phyloP scores from a whole-genome alignment of 768 basidiomycete species.

The Collybia sp. region DNA sequence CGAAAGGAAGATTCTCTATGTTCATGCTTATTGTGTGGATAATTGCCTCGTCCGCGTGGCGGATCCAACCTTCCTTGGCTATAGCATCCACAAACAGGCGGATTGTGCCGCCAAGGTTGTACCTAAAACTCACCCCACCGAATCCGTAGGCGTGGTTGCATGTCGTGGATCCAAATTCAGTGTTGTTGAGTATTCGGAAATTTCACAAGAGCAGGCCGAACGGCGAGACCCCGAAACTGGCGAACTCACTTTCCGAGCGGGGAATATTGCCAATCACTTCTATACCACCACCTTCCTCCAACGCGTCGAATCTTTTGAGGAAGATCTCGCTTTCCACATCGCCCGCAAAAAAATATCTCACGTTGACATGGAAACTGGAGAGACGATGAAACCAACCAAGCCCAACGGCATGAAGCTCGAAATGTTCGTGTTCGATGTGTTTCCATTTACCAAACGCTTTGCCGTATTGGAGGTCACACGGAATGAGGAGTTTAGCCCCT shows the following conservation, averaged over 20 bases:
- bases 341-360: conserved; percentile 96
- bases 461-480: conserved; percentile 87
- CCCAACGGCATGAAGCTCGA: conserved; percentile 99
- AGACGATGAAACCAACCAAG: conserved; percentile 69
- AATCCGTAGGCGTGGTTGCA: conserved; percentile 95
- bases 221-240: conserved; percentile 61
- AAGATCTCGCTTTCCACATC: conserved; percentile 92
- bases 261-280: conserved; percentile 98
- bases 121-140: conserved; percentile 78
- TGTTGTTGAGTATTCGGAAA: conserved; percentile 98
- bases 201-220: conserved; percentile 83
- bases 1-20: conserved; percentile 72
- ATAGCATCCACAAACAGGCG: conserved; percentile 82
- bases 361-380: conserved; percentile 65
- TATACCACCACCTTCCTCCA: conserved; percentile 87
- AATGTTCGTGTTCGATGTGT: conserved; percentile 98
- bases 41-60: conserved; percentile 98
- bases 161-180: conserved; percentile 77
- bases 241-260: conserved; percentile 87
- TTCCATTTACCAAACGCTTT: conserved; percentile 82
- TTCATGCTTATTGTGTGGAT: conserved; percentile 97
- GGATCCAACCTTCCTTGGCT: conserved; percentile 95
- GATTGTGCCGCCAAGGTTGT: conserved; percentile 97
- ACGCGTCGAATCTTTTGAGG: conserved; percentile 75
- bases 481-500: conserved; percentile 89